phyloP scores from a whole-genome alignment of 495 filamentous ascomycete species.

The Penicillium egyptiacum region DNA sequence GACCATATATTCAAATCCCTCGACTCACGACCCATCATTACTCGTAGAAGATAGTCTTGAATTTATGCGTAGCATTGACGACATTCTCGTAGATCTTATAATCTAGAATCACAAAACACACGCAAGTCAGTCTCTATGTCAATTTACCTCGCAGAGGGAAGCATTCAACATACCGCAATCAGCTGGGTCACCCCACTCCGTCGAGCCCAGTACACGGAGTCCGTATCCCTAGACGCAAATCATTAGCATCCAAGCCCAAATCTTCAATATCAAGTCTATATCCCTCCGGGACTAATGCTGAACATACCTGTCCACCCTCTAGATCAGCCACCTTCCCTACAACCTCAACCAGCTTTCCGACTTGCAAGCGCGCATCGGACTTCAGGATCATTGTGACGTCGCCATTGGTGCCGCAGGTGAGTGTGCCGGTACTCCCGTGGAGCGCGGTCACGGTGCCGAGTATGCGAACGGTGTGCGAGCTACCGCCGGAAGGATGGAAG shows the following conservation, averaged over 20 bases:
- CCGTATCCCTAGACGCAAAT: conserved; percentile 55
- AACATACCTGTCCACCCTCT: conserved; percentile 42
- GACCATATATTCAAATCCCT: not conserved
- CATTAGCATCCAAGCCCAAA: conserved; percentile 4
- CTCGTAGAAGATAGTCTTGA: conserved; percentile 77
- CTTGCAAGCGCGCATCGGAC: conserved; percentile 74
- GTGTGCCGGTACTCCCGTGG: conserved; percentile 74
- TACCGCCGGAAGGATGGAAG: conserved; percentile 52
- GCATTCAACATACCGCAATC: conserved; percentile 33
- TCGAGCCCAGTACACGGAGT: conserved; percentile 70
- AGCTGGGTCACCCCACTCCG: conserved; percentile 69
- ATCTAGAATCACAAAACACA: conserved; percentile 50
- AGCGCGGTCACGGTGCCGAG: conserved; percentile 81
- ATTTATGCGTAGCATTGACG: conserved; percentile 83
- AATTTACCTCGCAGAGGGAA: not conserved
- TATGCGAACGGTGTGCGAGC: conserved; percentile 66
- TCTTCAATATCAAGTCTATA: not conserved
- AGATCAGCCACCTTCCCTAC: conserved; percentile 81
- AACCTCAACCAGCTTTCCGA: conserved; percentile 80
- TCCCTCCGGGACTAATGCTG: not conserved
- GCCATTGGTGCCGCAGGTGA: conserved; percentile 67
- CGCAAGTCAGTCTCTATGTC: not conserved
- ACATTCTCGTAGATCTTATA: conserved; percentile 76
- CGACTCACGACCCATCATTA: conserved; percentile 9
- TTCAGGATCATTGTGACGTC: conserved; percentile 71